Percentiles rank a stretch among this genome's conserved stretches.
phyloP scores from a whole-genome alignment of 768 basidiomycete species.

The Russula emetica region DNA sequence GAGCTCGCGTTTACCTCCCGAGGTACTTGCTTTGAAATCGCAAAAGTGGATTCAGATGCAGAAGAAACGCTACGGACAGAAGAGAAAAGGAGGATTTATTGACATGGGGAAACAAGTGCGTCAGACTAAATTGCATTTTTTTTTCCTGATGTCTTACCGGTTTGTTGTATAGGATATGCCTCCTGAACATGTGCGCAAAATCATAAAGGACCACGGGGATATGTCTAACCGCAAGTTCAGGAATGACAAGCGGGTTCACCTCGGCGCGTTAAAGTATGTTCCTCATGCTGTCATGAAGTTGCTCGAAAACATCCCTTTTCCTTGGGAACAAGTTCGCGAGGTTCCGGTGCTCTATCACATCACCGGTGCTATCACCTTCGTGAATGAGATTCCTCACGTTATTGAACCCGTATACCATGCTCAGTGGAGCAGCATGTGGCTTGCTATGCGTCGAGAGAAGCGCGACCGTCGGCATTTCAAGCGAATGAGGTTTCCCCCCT shows the following conservation, averaged over 20 bases:
- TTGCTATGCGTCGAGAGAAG: slow-evolving; percentile 98
- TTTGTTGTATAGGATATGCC: slow-evolving; percentile 68
- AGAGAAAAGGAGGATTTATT: slow-evolving; percentile 81
- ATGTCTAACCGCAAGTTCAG: slow-evolving; percentile 99
- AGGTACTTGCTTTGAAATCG: slow-evolving; percentile 84
- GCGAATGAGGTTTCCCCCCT: slow-evolving; percentile 98
- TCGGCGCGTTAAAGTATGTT: slow-evolving; percentile 97
- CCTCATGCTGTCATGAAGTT: slow-evolving; percentile 99
- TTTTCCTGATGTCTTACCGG: slow-evolving; percentile 27
- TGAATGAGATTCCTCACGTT: slow-evolving; percentile 95
- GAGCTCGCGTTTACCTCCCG: slow-evolving; percentile 48
- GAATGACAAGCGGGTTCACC: slow-evolving; percentile 98
- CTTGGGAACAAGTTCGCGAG: slow-evolving; percentile 99
- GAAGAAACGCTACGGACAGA: slow-evolving; percentile 87
- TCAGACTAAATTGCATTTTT: slow-evolving; percentile 9
- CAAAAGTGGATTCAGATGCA: slow-evolving; percentile 97
- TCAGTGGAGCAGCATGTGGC: slow-evolving; percentile 99
- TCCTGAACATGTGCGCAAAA: slow-evolving; percentile 97
- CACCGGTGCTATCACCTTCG: slow-evolving; percentile 98
- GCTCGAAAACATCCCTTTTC: slow-evolving; percentile 95
- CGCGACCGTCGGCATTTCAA: slow-evolving; percentile 98
- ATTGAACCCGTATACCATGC: slow-evolving; percentile 98
- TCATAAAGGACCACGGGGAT: slow-evolving; percentile 99
- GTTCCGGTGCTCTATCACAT: slow-evolving; percentile 98
- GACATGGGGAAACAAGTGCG: slow-evolving; percentile 91